A percentile compares a stretch with the other conserved stretches of the same genome.
These are phyloP conservation scores for Aspergillus spinulosporus DNA, from an alignment of 2,329 filamentous ascomycete species.

Conservation along the genomic window DNA sequence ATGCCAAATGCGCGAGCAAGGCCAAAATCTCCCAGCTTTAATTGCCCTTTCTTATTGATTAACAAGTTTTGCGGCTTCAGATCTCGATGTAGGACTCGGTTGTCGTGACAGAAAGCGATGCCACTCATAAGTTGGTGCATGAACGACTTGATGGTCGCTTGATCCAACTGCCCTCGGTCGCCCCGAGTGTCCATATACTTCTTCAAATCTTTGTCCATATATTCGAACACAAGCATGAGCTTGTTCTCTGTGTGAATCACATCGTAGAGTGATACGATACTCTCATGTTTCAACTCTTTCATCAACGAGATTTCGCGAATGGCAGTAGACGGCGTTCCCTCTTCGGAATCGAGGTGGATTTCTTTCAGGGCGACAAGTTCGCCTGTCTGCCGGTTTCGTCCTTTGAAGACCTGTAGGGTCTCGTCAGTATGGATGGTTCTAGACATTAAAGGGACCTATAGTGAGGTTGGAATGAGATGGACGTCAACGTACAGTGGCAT, in stretches of 20 bases:
- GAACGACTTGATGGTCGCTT: conserved; percentile 93
- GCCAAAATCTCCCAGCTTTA: conserved; percentile 94
- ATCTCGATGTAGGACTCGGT: conserved; percentile 91
- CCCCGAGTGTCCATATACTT: conserved; percentile 97
- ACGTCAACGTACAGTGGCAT: conserved; percentile 75
- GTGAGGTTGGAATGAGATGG: neutral
- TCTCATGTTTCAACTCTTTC: conserved; percentile 99
- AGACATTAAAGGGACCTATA: neutral
- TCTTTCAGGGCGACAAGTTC: conserved; percentile 97
- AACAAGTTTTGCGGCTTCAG: conserved; percentile 95
- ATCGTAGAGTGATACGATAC: conserved; percentile 95
- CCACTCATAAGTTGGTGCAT: conserved; percentile 97
- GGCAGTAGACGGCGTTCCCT: conserved; percentile 93
- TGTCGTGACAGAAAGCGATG: conserved; percentile 97
- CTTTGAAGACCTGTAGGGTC: conserved; percentile 82
- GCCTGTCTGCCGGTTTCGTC: conserved; percentile 92
- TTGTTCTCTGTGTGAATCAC: conserved; percentile 99
- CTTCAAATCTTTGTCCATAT: conserved; percentile 97
- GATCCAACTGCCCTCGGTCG: conserved; percentile 84
- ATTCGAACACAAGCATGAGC: conserved; percentile 98
- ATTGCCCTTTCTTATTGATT: conserved; percentile 84
- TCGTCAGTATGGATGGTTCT: conserved; percentile 22
- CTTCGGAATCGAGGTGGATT: conserved; percentile 97
- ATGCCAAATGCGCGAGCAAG: conserved; percentile 94
- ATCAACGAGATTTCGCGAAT: conserved; percentile 98